Conservation (phyloP, 495 filamentous ascomycete genomes). For the Lepidopterella palustris region DNA sequence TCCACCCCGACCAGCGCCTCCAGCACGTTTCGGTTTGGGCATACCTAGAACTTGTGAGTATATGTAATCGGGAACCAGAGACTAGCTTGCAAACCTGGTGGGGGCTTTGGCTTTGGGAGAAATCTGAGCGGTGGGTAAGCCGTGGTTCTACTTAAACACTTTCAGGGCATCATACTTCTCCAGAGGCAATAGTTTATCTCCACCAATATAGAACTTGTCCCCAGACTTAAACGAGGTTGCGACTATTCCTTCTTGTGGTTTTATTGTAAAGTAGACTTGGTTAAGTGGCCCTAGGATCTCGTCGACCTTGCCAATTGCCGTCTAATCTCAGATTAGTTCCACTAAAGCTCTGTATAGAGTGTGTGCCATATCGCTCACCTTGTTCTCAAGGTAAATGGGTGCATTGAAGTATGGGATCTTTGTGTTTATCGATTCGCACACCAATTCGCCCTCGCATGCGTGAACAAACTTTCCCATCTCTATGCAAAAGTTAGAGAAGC, state of each 20-base stretch:
- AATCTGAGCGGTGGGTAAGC: constrained; percentile 48
- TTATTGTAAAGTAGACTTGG: constrained; percentile 96
- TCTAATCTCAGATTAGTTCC: constrained; percentile 46
- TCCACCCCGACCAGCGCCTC: constrained; percentile 43
- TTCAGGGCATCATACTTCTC: constrained; percentile 53
- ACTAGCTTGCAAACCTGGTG: constrained; percentile 47
- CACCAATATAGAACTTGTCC: constrained; percentile 93
- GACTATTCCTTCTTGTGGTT: constrained; percentile 91
- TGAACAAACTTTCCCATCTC: constrained; percentile 94
- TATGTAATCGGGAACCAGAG: constrained; percentile 8
- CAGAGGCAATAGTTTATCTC: constrained; percentile 87
- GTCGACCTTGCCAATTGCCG: constrained; percentile 85
- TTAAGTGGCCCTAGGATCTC: constrained; percentile 93
- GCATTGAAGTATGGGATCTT: constrained; percentile 99
- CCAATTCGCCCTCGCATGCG: constrained; percentile 91
- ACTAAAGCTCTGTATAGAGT: not conserved
- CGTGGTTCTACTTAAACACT: not conserved
- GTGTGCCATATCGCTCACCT: constrained; percentile 45
- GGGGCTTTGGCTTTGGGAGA: constrained; percentile 87
- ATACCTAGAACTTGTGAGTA: constrained; percentile 35
- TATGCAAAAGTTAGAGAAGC: constrained; percentile 31
- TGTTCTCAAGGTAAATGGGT: constrained; percentile 97
- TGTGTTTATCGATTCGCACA: constrained; percentile 85
- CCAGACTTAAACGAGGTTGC: constrained; percentile 89
- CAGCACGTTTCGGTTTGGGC: constrained; percentile 53